These are phyloP conservation scores for Clavulina sp. DNA, from an alignment of 768 basidiomycete species.

Conservation along the genomic window DNA sequence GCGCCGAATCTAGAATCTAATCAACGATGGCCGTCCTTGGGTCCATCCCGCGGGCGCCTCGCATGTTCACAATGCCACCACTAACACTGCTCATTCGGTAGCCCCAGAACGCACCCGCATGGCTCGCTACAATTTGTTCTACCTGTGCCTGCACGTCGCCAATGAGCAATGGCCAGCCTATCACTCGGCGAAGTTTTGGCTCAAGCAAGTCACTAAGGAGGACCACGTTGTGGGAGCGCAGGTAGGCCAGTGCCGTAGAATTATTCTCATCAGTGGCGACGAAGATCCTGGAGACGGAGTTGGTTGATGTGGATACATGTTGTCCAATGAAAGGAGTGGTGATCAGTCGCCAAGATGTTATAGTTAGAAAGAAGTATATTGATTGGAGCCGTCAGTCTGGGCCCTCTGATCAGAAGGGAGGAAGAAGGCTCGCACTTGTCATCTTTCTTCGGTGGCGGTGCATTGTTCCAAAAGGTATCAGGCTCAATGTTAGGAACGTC, in stretches of 20 bases:
- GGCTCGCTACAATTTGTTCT: slow-evolving; percentile 3
- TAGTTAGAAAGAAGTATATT: not conserved
- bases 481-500: slow-evolving; percentile 8
- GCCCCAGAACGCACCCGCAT: slow-evolving; percentile 2
- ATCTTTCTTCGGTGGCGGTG: slow-evolving; percentile 4
- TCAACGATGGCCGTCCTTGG: slow-evolving; percentile 3
- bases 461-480: not conserved
- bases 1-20: too few species aligned
- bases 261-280: slow-evolving; percentile 6
- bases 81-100: slow-evolving; percentile 2
- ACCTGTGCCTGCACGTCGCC: slow-evolving; percentile 2
- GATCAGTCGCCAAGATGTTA: not conserved
- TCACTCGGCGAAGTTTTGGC: slow-evolving; percentile 2
- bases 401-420: not conserved
- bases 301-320: too few species aligned
- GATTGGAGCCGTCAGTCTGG: not conserved
- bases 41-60: slow-evolving; percentile 7
- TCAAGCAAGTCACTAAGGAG: slow-evolving; percentile 4
- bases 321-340: too few species aligned
- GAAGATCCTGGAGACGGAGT: slow-evolving; percentile 1
- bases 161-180: slow-evolving; percentile 7
- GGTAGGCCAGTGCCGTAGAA: not conserved
- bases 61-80: slow-evolving; percentile 4
- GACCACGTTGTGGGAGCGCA: slow-evolving; percentile 5
- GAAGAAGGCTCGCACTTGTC: slow-evolving; percentile 9